These are phyloP conservation scores for Penicillium sp. DNA, from an alignment of 2,329 filamentous ascomycete genomes.

Conservation along the genomic window DNA sequence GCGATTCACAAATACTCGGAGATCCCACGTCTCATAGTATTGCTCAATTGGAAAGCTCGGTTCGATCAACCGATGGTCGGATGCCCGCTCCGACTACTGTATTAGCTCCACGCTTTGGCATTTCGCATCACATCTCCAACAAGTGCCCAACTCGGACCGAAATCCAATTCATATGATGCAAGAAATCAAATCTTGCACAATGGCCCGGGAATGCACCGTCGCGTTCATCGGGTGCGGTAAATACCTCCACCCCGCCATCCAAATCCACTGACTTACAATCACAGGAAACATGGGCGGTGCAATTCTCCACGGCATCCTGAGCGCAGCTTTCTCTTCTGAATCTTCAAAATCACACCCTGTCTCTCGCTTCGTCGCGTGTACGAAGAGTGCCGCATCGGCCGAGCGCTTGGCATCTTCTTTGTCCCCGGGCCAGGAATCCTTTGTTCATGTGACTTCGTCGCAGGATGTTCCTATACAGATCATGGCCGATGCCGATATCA, in stretches of 20 bases:
- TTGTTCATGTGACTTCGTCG: constrained; percentile 34
- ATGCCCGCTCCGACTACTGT: not conserved
- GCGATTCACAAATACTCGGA: too few species aligned
- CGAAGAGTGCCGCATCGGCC: constrained; percentile 38
- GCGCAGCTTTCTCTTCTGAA: constrained; percentile 17
- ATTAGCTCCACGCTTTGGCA: not conserved
- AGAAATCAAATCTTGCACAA: not conserved
- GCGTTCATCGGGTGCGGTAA: constrained; percentile 24
- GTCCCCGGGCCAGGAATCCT: constrained; percentile 29
- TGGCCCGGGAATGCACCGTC: constrained; percentile 12
- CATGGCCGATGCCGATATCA: constrained; percentile 36
- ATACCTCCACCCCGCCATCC: not conserved
- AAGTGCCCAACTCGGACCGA: not conserved
- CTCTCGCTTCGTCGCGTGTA: constrained; percentile 40
- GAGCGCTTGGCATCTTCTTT: constrained; percentile 28
- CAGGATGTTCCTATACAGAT: constrained; percentile 33
- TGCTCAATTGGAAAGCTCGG: not conserved
- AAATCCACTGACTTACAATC: constrained; percentile 5
- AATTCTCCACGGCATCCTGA: constrained; percentile 35
- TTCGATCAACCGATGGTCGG: constrained; percentile 1
- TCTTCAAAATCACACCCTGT: constrained; percentile 7
- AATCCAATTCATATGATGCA: not conserved
- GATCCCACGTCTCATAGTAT: not conserved
- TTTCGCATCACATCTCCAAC: not conserved
- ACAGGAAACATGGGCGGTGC: constrained; percentile 39